Evolutionary conservation across 352 stramenopile genomes (phyloP).

Genomic region (Globisporangium sylvaticum): DNA sequence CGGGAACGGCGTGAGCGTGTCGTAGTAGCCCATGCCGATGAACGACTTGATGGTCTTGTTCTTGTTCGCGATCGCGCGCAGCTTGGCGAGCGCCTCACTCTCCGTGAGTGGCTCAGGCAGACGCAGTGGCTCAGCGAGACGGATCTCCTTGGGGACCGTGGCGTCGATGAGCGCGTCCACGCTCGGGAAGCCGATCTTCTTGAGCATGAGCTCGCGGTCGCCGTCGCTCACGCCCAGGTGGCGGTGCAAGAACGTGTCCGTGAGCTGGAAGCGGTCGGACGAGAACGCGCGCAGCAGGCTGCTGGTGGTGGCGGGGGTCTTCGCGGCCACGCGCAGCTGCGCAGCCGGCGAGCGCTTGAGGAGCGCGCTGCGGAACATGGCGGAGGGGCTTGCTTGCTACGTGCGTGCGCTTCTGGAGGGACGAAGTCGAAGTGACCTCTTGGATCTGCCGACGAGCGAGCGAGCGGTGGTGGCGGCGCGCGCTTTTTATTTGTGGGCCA

Average conservation of each 20-base stretch:
- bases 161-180: conserved; percentile 94
- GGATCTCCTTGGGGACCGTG: conserved; percentile 95
- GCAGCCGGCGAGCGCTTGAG: conserved; percentile 14
- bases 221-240: conserved; percentile 88
- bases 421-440: conserved; percentile 7
- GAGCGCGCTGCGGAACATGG: conserved; percentile 18
- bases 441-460: background rate
- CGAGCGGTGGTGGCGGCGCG: background rate
- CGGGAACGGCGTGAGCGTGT: conserved; percentile 93
- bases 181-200: conserved; percentile 88
- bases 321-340: conserved; percentile 1
- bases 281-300: conserved; percentile 10
- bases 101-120: conserved; percentile 85
- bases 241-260: conserved; percentile 67
- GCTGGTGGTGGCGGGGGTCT: background rate
- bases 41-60: conserved; percentile 96
- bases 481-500: no score
- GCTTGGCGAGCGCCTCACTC: conserved; percentile 89
- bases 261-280: conserved; percentile 37
- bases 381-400: background rate
- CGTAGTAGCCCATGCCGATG: conserved; percentile 98
- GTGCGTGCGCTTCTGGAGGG: background rate
- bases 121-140: conserved; percentile 47
- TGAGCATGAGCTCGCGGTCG: conserved; percentile 91
- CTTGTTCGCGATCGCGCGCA: conserved; percentile 91